Evolutionary conservation across 148 eudicot species (phyloP).

Genomic region (Fagopyrum tataricum): DNA sequence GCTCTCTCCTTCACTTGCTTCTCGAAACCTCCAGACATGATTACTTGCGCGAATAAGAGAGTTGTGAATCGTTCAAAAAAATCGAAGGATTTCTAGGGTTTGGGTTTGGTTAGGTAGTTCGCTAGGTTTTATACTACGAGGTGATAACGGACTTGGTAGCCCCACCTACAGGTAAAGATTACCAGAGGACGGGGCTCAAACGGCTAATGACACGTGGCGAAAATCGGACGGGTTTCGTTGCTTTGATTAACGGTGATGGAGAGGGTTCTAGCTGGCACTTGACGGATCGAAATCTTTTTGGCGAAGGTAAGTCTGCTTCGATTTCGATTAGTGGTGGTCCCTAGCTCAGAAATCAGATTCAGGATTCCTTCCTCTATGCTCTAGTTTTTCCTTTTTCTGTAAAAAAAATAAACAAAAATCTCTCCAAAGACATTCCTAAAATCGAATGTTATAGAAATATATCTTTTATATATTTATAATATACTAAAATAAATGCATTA

Average conservation of each 20-base stretch:
- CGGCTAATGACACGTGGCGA: conserved; percentile 9
- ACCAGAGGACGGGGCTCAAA: background rate
- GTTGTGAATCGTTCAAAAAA: background rate
- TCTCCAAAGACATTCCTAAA: too few species aligned
- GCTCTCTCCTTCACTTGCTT: conserved; percentile 57
- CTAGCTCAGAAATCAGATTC: background rate
- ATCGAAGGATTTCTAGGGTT: conserved; percentile 1
- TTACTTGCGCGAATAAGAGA: background rate
- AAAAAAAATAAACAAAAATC: too few species aligned
- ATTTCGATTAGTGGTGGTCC: background rate
- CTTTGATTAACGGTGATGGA: background rate
- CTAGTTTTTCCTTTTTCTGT: background rate
- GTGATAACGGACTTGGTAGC: background rate
- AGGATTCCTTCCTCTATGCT: background rate
- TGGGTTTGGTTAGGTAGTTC: background rate
- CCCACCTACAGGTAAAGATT: background rate
- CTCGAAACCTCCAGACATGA: conserved; percentile 43
- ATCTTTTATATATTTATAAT: too few species aligned
- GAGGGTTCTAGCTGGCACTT: background rate
- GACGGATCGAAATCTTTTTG: background rate
- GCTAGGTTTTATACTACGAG: background rate
- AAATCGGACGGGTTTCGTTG: background rate
- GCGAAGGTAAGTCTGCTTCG: background rate
- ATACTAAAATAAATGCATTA: too few species aligned
- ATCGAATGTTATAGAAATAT: too few species aligned